Evolutionary conservation across 2,329 filamentous ascomycete species (phyloP).

Genomic region (Aspergillus uvarum): DNA sequence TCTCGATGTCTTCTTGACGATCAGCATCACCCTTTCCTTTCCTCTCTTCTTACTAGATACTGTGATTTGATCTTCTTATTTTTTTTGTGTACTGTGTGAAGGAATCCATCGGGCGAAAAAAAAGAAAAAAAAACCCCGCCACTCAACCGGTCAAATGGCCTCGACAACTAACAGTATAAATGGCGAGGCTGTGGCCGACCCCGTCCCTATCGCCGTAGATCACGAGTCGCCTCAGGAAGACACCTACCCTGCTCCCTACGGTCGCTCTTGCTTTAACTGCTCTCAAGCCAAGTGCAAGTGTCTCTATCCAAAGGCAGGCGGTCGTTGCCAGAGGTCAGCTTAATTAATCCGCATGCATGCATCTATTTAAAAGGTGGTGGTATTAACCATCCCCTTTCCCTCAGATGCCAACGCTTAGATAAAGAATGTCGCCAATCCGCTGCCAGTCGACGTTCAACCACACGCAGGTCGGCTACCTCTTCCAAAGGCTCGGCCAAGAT

Average conservation of each 20-base stretch:
- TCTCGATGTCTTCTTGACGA: neutral
- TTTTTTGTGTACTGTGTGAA: neutral
- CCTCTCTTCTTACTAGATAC: neutral
- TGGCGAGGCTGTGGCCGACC: neutral
- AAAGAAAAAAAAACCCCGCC: neutral
- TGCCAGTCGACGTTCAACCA: conserved; percentile 32
- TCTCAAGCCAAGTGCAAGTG: conserved; percentile 27
- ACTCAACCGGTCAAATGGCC: neutral
- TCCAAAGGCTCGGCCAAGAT: conserved; percentile 14
- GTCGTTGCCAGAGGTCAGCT: conserved; percentile 13
- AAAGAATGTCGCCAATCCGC: conserved; percentile 42
- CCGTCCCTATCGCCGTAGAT: neutral
- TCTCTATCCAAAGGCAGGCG: conserved; percentile 9
- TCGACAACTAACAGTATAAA: neutral
- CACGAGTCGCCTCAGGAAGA: conserved; percentile 1
- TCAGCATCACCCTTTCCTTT: neutral
- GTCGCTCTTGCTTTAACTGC: conserved; percentile 24
- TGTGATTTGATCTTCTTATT: neutral
- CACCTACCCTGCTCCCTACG: conserved; percentile 11
- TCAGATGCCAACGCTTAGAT: conserved; percentile 44
- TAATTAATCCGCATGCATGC: neutral
- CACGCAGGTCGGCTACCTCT: conserved; percentile 7
- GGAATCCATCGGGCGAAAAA: neutral
- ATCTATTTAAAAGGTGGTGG: neutral
- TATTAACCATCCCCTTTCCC: neutral